phyloP scores from a whole-genome alignment of 805 yeast species.

The Yarrowia sp. region DNA sequence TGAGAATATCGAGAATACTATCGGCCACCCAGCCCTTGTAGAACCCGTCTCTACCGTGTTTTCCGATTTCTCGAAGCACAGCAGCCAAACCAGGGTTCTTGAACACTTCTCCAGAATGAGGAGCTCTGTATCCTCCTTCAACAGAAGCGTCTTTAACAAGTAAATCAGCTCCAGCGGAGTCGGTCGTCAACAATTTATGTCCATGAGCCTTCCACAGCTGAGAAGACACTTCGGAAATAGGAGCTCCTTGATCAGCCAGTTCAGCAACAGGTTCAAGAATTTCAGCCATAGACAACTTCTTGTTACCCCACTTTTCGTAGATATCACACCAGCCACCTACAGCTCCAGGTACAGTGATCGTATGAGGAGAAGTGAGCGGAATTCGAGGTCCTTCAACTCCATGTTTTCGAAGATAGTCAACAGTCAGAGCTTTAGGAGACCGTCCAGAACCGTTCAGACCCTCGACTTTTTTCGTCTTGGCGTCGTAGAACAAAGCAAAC shows the following conservation, averaged over 20 bases:
- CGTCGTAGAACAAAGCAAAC: constrained; percentile 61
- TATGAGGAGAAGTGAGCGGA: constrained; percentile 52
- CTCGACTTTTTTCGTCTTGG: constrained; percentile 49
- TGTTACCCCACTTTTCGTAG: constrained; percentile 68
- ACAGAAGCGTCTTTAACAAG: constrained; percentile 34
- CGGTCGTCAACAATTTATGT: constrained; percentile 42
- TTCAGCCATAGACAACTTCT: constrained; percentile 57
- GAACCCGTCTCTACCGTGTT: constrained; percentile 61
- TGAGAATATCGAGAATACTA: constrained; percentile 55
- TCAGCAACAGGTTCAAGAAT: constrained; percentile 50
- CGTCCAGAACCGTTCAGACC: constrained; percentile 80
- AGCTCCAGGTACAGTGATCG: constrained; percentile 76
- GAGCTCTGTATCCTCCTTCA: constrained; percentile 40
- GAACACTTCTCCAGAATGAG: constrained; percentile 58
- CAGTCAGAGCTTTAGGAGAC: constrained; percentile 51
- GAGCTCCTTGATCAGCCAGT: constrained; percentile 66
- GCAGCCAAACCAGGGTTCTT: constrained; percentile 53
- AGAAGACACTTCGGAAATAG: constrained; percentile 60
- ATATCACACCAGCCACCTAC: constrained; percentile 79
- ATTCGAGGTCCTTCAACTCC: constrained; percentile 52
- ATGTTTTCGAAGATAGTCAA: constrained; percentile 49
- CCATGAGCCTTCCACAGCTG: constrained; percentile 48
- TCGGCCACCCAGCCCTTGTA: constrained; percentile 71
- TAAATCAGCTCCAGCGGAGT: constrained; percentile 40
- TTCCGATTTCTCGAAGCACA: constrained; percentile 52